Percentiles rank a stretch among this genome's conserved stretches.
These are phyloP conservation scores for Karstenula rhodostoma DNA, from an alignment of 2,329 filamentous ascomycete species.

Conservation along the genomic window DNA sequence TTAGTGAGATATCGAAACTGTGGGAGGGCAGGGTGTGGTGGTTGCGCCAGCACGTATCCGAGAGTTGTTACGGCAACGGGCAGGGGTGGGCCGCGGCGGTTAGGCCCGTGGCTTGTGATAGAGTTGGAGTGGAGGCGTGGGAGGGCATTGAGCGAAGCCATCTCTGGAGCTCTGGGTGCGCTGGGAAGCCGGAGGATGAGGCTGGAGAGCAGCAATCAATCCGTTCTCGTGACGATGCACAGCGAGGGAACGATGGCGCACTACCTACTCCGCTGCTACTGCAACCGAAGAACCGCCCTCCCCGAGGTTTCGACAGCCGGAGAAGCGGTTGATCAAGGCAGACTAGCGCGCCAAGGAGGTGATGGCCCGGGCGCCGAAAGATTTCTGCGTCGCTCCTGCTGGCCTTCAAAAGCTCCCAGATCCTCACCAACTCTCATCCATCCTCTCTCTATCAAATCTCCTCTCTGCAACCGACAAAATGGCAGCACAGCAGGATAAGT, in stretches of 20 bases:
- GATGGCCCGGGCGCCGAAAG: constrained; percentile 12
- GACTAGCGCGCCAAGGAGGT: constrained; percentile 15
- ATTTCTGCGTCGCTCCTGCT: constrained; percentile 13
- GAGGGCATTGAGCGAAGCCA: neutral
- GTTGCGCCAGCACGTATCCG: constrained; percentile 26
- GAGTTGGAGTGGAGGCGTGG: neutral
- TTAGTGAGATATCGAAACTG: constrained; percentile 9
- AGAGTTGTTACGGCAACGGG: constrained; percentile 24
- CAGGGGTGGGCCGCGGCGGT: constrained; percentile 10
- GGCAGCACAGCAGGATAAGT: constrained; percentile 61
- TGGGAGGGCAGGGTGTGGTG: constrained; percentile 12
- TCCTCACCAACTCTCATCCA: constrained; percentile 17
- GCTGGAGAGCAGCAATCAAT: neutral
- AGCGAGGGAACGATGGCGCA: neutral
- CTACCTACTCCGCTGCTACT: neutral
- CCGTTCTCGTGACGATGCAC: neutral
- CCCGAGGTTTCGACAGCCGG: constrained; percentile 15
- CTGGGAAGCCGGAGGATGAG: neutral
- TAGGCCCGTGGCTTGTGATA: constrained; percentile 6
- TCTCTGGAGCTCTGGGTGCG: neutral
- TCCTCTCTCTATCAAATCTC: constrained; percentile 49
- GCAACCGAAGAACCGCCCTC: constrained; percentile 5
- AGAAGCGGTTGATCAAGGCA: constrained; percentile 17
- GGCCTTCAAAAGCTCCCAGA: constrained; percentile 11
- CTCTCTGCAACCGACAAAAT: constrained; percentile 49